These are phyloP conservation scores for Picea mariana DNA, from an alignment of 83 land plant genomes.

Conservation along the genomic window DNA sequence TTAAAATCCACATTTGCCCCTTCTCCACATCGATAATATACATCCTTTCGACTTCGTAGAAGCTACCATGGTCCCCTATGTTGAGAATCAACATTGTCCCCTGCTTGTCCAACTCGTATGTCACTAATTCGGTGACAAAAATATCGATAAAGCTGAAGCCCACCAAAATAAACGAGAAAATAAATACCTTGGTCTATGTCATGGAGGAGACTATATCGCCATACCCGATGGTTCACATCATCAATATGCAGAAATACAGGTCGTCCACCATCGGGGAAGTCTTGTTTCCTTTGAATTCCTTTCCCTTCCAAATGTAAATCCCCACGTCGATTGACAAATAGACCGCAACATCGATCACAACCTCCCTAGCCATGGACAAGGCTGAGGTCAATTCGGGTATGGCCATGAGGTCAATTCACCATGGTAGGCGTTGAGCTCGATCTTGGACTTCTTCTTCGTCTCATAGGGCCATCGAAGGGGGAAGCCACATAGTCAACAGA, in stretches of 20 bases:
- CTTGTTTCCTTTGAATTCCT: conserved; percentile 28
- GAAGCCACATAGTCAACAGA: too few relatives aligned
- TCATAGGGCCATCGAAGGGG: too few relatives aligned
- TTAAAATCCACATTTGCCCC: conserved; percentile 37
- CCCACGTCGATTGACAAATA: conserved; percentile 34
- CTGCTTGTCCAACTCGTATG: conserved; percentile 59
- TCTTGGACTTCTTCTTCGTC: neutral
- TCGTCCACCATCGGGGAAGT: conserved; percentile 61
- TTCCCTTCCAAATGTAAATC: conserved; percentile 24
- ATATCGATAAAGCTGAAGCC: conserved; percentile 77
- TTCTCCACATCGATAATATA: conserved; percentile 69
- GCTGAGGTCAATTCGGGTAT: neutral
- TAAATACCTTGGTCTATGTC: conserved; percentile 51
- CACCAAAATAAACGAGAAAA: conserved; percentile 54
- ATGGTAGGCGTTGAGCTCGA: neutral
- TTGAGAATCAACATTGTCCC: conserved; percentile 51
- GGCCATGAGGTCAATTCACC: too few relatives aligned
- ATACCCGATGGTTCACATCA: conserved; percentile 78
- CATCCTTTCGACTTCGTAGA: conserved; percentile 27
- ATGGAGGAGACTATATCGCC: conserved; percentile 70
- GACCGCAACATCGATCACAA: conserved; percentile 31
- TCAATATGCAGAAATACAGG: conserved; percentile 70
- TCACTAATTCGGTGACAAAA: conserved; percentile 51
- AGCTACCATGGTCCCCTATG: conserved; percentile 40
- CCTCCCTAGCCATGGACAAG: conserved; percentile 21